Percentiles rank a stretch among this genome's conserved stretches.
phyloP scores from a whole-genome alignment of 2,329 filamentous ascomycete genomes.

The Aspergillus chevalieri region DNA sequence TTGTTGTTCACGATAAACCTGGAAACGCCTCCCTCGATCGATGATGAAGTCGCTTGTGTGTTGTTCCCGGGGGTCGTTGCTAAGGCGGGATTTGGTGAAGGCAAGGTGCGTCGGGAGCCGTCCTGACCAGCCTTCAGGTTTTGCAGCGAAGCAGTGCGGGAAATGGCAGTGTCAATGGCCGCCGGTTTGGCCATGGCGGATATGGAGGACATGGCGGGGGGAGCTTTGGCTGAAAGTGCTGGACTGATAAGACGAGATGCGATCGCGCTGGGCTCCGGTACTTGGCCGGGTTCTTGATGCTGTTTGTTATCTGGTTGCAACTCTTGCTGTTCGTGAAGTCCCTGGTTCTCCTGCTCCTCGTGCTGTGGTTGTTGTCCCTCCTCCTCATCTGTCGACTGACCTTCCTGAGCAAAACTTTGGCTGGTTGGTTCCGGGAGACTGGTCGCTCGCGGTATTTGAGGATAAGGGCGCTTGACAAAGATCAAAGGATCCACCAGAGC shows the following conservation, averaged over 20 bases:
- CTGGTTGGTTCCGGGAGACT: slow-evolving; percentile 34
- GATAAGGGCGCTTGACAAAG: slow-evolving; percentile 36
- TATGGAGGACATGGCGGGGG: slow-evolving; percentile 44
- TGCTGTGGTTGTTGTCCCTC: slow-evolving; percentile 11
- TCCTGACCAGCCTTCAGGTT: slow-evolving; percentile 30
- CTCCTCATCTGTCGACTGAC: slow-evolving; percentile 16
- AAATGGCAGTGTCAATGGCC: slow-evolving; percentile 24
- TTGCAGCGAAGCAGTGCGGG: slow-evolving; percentile 31
- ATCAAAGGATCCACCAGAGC: slow-evolving; percentile 35
- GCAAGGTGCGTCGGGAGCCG: slow-evolving; percentile 24
- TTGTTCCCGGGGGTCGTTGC: slow-evolving; percentile 24
- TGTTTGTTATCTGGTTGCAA: slow-evolving; percentile 8
- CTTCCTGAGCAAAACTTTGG: slow-evolving; percentile 24
- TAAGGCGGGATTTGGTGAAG: slow-evolving; percentile 22
- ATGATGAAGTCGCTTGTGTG: slow-evolving; percentile 39
- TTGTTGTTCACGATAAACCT: slow-evolving; percentile 37
- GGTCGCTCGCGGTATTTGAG: slow-evolving; percentile 32
- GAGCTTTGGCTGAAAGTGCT: slow-evolving; percentile 38
- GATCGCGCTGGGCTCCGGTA: slow-evolving; percentile 31
- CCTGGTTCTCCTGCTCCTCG: slow-evolving; percentile 10
- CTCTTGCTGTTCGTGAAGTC: slow-evolving; percentile 4
- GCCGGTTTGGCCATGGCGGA: slow-evolving; percentile 40
- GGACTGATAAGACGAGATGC: slow-evolving; percentile 33
- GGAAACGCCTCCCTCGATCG: slow-evolving; percentile 43
- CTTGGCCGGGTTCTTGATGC: slow-evolving; percentile 13